Conservation (phyloP, 192 early-diverging fungal genomes). For the Diversispora epigaea region DNA sequence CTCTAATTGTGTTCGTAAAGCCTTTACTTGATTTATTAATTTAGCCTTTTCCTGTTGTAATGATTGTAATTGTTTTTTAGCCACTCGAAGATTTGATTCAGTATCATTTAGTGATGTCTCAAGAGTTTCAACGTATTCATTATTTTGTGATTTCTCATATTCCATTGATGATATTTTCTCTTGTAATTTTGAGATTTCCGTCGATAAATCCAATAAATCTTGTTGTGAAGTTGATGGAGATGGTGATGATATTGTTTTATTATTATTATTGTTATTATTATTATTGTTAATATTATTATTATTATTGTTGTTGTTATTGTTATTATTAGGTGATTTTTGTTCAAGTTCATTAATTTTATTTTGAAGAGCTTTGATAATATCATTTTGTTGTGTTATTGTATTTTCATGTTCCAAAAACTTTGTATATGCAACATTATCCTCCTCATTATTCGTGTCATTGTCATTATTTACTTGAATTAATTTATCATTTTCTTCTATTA, state of each 20-base stretch:
- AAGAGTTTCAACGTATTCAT: slow-evolving; percentile 38
- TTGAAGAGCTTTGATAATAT: slow-evolving; percentile 24
- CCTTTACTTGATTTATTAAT: slow-evolving; percentile 39
- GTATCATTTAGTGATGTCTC: slow-evolving; percentile 48
- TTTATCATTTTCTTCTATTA: neutral
- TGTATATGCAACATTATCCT: neutral
- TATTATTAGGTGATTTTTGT: neutral
- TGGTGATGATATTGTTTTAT: neutral
- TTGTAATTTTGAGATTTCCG: slow-evolving; percentile 34
- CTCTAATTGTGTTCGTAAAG: slow-evolving; percentile 40
- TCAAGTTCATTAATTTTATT: slow-evolving; percentile 11
- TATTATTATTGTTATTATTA: neutral
- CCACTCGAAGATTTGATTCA: slow-evolving; percentile 42
- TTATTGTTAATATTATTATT: neutral
- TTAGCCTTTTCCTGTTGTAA: slow-evolving; percentile 42
- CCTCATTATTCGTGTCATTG: neutral
- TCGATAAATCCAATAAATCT: slow-evolving; percentile 9
- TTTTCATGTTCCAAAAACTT: slow-evolving; percentile 11
- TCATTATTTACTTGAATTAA: neutral
- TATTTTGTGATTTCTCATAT: slow-evolving; percentile 39
- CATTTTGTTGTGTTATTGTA: slow-evolving; percentile 19
- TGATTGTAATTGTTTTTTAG: slow-evolving; percentile 40
- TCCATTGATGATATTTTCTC: slow-evolving; percentile 41
- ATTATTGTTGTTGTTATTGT: neutral
- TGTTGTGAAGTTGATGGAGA: neutral